Evolutionary conservation across 495 filamentous ascomycete species (phyloP).

Genomic region (Penicillium tannophilum): DNA sequence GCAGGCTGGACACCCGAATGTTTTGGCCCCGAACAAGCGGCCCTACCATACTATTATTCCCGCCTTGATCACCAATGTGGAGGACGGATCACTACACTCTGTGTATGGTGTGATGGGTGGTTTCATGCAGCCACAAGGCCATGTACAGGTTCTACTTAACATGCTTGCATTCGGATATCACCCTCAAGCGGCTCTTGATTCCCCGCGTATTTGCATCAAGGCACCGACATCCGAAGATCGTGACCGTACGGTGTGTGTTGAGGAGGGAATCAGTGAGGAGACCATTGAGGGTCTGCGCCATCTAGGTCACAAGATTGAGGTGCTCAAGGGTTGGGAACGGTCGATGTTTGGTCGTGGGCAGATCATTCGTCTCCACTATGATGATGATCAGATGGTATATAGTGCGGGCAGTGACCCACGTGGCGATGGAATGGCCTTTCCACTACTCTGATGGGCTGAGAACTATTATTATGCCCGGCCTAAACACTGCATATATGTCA

Average conservation of each 20-base stretch:
- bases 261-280: constrained; percentile 77
- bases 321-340: constrained; percentile 67
- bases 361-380: constrained; percentile 75
- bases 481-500: neutral
- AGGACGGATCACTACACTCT: constrained; percentile 71
- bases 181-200: constrained; percentile 88
- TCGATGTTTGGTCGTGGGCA: constrained; percentile 87
- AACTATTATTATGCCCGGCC: neutral
- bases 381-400: constrained; percentile 71
- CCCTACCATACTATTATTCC: constrained; percentile 99
- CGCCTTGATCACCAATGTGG: constrained; percentile 77
- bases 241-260: constrained; percentile 69
- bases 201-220: constrained; percentile 83
- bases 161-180: constrained; percentile 82
- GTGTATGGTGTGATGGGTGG: constrained; percentile 98
- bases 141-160: constrained; percentile 92
- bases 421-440: constrained; percentile 84
- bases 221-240: constrained; percentile 57
- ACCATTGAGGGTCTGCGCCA: constrained; percentile 64
- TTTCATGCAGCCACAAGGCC: constrained; percentile 98
- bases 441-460: constrained; percentile 33
- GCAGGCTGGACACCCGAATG: constrained; percentile 69
- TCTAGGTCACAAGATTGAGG: constrained; percentile 73
- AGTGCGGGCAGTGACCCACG: constrained; percentile 85
- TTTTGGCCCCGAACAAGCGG: constrained; percentile 76